Conservation (phyloP, 371 early-diverging fungal genomes). For the Mucor saturninus region DNA sequence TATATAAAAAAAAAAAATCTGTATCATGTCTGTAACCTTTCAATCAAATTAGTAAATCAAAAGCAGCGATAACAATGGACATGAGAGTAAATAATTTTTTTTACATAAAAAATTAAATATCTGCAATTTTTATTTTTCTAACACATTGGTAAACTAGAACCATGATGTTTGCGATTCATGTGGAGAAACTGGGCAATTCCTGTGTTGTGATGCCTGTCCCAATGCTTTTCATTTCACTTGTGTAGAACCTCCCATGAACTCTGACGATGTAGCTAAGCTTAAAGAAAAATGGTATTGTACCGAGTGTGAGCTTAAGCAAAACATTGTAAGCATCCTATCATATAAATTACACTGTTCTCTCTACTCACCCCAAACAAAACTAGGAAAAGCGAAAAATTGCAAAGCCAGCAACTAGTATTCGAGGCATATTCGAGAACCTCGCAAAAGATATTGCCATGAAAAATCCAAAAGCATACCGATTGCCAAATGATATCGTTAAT, state of each 20-base stretch:
- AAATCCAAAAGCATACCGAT: constrained; percentile 54
- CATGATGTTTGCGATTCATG: constrained; percentile 74
- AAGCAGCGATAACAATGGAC: not conserved
- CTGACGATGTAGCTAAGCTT: constrained; percentile 49
- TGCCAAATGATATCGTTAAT: constrained; percentile 52
- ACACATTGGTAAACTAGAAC: constrained; percentile 36
- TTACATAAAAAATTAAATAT: not conserved
- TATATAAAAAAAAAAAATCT: not conserved
- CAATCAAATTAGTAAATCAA: not conserved
- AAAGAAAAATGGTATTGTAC: constrained; percentile 72
- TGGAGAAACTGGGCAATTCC: constrained; percentile 63
- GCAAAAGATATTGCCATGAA: constrained; percentile 42
- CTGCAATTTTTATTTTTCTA: not conserved
- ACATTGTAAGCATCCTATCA: constrained; percentile 27
- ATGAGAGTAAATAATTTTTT: not conserved
- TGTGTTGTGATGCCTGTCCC: constrained; percentile 81
- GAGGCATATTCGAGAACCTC: constrained; percentile 42
- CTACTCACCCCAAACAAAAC: constrained; percentile 1
- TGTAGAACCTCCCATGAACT: constrained; percentile 71
- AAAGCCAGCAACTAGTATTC: not conserved
- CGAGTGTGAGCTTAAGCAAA: constrained; percentile 53
- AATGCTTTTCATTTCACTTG: constrained; percentile 77
- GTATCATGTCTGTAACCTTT: not conserved
- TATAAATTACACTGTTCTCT: not conserved
- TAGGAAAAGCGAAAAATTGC: not conserved